These are phyloP conservation scores for Yamadazyma jaroonii DNA, from an alignment of 1,139 yeast species.

Conservation along the genomic window DNA sequence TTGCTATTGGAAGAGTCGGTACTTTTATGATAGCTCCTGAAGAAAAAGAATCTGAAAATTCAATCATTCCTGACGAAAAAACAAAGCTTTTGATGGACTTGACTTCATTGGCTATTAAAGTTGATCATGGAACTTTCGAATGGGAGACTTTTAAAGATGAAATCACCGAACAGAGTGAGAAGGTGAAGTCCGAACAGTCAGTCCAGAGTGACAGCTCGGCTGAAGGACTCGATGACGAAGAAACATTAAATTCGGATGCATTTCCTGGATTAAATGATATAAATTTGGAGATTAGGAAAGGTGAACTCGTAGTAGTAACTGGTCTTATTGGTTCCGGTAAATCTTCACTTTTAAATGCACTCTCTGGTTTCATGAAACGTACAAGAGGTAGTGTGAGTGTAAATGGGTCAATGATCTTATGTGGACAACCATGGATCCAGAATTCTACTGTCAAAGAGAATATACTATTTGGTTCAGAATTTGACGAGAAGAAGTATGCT, in stretches of 20 bases:
- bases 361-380: slow-evolving; percentile 56
- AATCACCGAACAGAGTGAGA: background rate
- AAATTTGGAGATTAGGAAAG: slow-evolving; percentile 42
- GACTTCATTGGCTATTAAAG: slow-evolving; percentile 23
- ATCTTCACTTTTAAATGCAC: slow-evolving; percentile 52
- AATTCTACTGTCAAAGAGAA: slow-evolving; percentile 41
- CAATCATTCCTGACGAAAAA: slow-evolving; percentile 5
- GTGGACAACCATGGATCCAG: slow-evolving; percentile 54
- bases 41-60: slow-evolving; percentile 22
- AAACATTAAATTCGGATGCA: slow-evolving; percentile 4
- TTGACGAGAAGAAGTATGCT: slow-evolving; percentile 25
- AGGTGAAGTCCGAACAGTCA: background rate
- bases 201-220: background rate
- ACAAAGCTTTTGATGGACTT: slow-evolving; percentile 15
- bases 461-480: slow-evolving; percentile 32
- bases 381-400: slow-evolving; percentile 36
- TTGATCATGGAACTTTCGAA: slow-evolving; percentile 26
- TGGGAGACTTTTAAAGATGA: slow-evolving; percentile 40
- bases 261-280: slow-evolving; percentile 39
- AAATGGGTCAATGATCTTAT: slow-evolving; percentile 40
- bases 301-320: slow-evolving; percentile 68
- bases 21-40: slow-evolving; percentile 42
- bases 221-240: slow-evolving; percentile 20
- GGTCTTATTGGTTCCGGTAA: slow-evolving; percentile 77
- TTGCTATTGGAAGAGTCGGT: slow-evolving; percentile 62